phyloP scores from a whole-genome alignment of 345 rosid species.

The Cardamine chenopodiifolia region DNA sequence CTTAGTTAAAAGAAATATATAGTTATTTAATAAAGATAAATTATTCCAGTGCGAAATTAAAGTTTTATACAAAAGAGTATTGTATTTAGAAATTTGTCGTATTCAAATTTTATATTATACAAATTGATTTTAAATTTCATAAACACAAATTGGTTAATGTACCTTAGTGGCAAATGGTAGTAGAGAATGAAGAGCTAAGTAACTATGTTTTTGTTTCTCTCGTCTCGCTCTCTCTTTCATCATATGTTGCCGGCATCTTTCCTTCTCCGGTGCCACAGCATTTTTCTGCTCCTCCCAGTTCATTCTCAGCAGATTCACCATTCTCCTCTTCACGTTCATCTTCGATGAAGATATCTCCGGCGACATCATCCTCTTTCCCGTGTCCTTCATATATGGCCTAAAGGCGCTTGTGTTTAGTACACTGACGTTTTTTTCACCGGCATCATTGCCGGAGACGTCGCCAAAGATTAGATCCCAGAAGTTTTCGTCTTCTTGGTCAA shows the following conservation, averaged over 20 bases:
- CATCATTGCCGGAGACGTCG: slow-evolving; percentile 13
- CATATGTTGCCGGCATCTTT: slow-evolving; percentile 53
- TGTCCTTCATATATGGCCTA: slow-evolving; percentile 39
- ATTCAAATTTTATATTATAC: not conserved
- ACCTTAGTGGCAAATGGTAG: slow-evolving; percentile 69
- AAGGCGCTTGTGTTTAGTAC: slow-evolving; percentile 51
- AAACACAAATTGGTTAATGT: not conserved
- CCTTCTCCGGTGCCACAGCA: slow-evolving; percentile 39
- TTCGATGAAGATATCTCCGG: slow-evolving; percentile 10
- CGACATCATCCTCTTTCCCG: slow-evolving; percentile 9
- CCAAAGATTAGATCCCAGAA: slow-evolving; percentile 40
- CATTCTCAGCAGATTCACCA: slow-evolving; percentile 52
- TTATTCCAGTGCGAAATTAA: not conserved
- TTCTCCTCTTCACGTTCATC: slow-evolving; percentile 55
- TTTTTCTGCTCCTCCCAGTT: slow-evolving; percentile 34
- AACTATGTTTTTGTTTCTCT: slow-evolving; percentile 61
- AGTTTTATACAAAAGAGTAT: not conserved
- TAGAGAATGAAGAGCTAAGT: slow-evolving; percentile 54
- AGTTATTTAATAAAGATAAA: not conserved
- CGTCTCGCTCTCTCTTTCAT: slow-evolving; percentile 75
- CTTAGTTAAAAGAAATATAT: not conserved
- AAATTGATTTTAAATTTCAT: not conserved
- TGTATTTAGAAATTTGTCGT: not conserved
- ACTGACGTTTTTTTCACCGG: not conserved
- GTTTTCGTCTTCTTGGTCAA: slow-evolving; percentile 29